These are phyloP conservation scores for Liriodendron chinense DNA, from an alignment of 164 flowering plant genomes.

Conservation along the genomic window DNA sequence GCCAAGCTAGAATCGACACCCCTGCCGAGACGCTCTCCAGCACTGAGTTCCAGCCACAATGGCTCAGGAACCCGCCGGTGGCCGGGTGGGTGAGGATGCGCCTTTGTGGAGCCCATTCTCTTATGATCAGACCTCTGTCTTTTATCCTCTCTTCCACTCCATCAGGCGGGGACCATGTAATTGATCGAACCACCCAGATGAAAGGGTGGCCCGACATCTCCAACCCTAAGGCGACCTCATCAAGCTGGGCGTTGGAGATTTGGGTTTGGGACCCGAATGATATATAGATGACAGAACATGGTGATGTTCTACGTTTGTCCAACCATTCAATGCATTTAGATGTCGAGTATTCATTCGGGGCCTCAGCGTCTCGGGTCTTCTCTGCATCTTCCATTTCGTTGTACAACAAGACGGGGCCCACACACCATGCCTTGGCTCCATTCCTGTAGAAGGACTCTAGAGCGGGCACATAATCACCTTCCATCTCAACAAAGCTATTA, in stretches of 20 bases:
- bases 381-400: not conserved
- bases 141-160: constrained; percentile 20
- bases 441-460: constrained; percentile 14
- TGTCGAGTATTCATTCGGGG: not conserved
- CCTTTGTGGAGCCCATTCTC: constrained; percentile 35
- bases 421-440: constrained; percentile 26
- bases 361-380: too few relatives aligned
- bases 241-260: constrained; percentile 15
- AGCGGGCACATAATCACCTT: constrained; percentile 9
- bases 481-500: constrained; percentile 34
- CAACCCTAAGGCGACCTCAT: constrained; percentile 25
- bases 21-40: constrained; percentile 28
- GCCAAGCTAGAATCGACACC: constrained; percentile 31
- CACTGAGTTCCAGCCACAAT: constrained; percentile 41
- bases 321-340: constrained; percentile 15
- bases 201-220: constrained; percentile 19
- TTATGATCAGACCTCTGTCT: constrained; percentile 25
- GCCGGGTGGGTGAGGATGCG: constrained; percentile 22
- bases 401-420: constrained; percentile 22
- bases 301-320: not conserved
- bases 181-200: constrained; percentile 21
- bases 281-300: constrained; percentile 17
- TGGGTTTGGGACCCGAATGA: constrained; percentile 26
- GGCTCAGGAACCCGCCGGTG: constrained; percentile 30
- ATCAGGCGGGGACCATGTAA: constrained; percentile 17